Evolutionary conservation across 1,284 basidiomycete species (phyloP).

Genomic region (Psilocybe mexicana): DNA sequence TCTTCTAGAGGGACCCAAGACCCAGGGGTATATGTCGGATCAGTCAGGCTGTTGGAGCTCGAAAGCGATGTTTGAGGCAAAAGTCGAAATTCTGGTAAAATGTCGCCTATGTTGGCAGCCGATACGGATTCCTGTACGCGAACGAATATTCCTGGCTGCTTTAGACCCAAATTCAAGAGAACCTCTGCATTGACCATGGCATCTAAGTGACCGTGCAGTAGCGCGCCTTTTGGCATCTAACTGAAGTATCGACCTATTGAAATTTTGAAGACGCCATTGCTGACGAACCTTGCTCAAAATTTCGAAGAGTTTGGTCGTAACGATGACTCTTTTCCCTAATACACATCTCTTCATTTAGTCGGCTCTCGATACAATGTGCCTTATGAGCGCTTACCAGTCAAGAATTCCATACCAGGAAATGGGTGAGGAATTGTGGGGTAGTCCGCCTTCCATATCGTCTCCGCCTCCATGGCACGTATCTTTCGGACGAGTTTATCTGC

Average conservation of each 20-base stretch:
- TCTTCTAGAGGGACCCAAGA: conserved; percentile 55
- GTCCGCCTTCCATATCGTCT: conserved; percentile 56
- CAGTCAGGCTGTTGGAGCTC: conserved; percentile 40
- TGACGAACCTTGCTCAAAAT: conserved; percentile 54
- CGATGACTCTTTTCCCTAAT: conserved; percentile 56
- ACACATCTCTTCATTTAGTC: background rate
- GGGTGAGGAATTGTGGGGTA: conserved; percentile 56
- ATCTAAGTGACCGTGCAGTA: conserved; percentile 72
- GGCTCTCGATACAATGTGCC: background rate
- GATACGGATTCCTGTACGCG: conserved; percentile 41
- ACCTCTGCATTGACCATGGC: conserved; percentile 59
- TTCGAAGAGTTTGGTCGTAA: conserved; percentile 58
- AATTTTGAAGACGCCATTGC: background rate
- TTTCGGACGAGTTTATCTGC: conserved; percentile 58
- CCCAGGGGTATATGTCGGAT: conserved; percentile 40
- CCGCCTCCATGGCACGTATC: conserved; percentile 56
- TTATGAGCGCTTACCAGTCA: conserved; percentile 49
- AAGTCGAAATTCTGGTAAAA: conserved; percentile 52
- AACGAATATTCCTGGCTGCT: conserved; percentile 60
- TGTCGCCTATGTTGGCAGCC: conserved; percentile 36
- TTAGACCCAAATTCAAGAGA: conserved; percentile 55
- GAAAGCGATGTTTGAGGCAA: conserved; percentile 40
- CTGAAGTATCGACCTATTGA: background rate
- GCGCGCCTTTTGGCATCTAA: conserved; percentile 77
- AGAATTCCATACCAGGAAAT: conserved; percentile 77